Percentiles rank a stretch among this genome's conserved stretches.
These are phyloP conservation scores for Saksenaea oblongispora DNA, from an alignment of 371 early-diverging fungal genomes.

Conservation along the genomic window DNA sequence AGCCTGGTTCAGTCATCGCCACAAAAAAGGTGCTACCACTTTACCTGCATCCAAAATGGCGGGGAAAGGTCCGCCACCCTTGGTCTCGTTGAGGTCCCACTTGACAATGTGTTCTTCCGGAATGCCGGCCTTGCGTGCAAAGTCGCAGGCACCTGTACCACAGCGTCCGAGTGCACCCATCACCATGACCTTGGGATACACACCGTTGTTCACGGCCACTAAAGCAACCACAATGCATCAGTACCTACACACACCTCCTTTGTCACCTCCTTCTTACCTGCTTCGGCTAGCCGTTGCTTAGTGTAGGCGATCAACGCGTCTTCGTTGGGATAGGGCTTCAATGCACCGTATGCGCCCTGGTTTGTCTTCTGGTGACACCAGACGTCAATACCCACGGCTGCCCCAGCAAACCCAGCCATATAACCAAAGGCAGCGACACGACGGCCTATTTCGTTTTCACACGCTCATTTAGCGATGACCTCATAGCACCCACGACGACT, in stretches of 20 bases:
- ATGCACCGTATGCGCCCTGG: constrained; percentile 60
- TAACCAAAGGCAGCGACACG: constrained; percentile 98
- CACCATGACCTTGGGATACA: constrained; percentile 87
- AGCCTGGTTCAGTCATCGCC: neutral
- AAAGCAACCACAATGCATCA: constrained; percentile 5
- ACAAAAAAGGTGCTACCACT: neutral
- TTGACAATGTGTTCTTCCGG: constrained; percentile 85
- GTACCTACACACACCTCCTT: neutral
- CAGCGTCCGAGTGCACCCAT: constrained; percentile 98
- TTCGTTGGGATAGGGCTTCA: constrained; percentile 87
- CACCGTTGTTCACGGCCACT: constrained; percentile 58
- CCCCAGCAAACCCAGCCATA: constrained; percentile 95
- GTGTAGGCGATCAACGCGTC: constrained; percentile 73
- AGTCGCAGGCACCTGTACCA: constrained; percentile 88
- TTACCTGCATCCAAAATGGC: constrained; percentile 76
- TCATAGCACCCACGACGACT: constrained; percentile 12
- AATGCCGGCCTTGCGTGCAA: constrained; percentile 84
- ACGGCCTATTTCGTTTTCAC: constrained; percentile 57
- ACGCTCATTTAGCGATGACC: neutral
- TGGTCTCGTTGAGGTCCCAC: constrained; percentile 97
- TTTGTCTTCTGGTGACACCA: constrained; percentile 83
- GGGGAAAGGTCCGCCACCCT: constrained; percentile 90
- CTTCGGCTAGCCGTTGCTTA: constrained; percentile 68
- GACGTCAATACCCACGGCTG: constrained; percentile 89
- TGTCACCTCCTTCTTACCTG: constrained; percentile 48